Evolutionary conservation across 2,329 filamentous ascomycete genomes (phyloP), one percentile per base, ranked within the genome.

Genomic region (Incumbomyces lentus): DNA sequence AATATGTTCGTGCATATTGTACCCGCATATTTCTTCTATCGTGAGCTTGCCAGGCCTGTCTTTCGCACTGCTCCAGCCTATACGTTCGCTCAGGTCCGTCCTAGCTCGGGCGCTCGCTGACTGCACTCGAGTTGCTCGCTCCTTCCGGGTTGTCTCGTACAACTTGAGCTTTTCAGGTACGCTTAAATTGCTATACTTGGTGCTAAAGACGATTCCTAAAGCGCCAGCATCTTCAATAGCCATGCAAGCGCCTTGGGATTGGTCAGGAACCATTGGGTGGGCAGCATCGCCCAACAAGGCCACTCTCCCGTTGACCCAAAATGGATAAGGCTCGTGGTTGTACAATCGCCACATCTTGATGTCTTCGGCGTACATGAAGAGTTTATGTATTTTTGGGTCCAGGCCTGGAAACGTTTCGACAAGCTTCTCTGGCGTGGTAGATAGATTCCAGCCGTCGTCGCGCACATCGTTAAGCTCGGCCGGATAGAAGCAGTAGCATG

Each of bases 211-310:
- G 3, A 65, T 52, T 0, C 65, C 64, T 5, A 68, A 43, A 1
- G 62, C 64, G 0, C 58, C 66, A 4, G 65, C 65, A 48, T 69
- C 66, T 50, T 69, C 67, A 29, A 68, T 64, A 0, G 66, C 66
- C 57, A 60, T 60, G 46, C 64, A 68, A 1, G 62, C 63, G 5
- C 66, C 55, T 52, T 60, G 55, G 7, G 52, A 55, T 26, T 63
- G 61, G 36, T 62, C 58, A 1, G 61, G 61, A 50, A 63, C 55
- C 61, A 64, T 63, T 1, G 61, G 60, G 42, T 62, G 61, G 1
- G 61, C 61, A 2, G 61, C 60, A 46, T 63, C 61, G 2, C 61
- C 60, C 1, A 63, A 50, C 1, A 62, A 37, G 44, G 57, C 57
- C 2, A 58, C 54, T 13, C 52, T 55, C 4, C 59, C 62, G 13